phyloP scores from a whole-genome alignment of 2,329 filamentous ascomycete genomes.

The Fusarium verrucosum region DNA sequence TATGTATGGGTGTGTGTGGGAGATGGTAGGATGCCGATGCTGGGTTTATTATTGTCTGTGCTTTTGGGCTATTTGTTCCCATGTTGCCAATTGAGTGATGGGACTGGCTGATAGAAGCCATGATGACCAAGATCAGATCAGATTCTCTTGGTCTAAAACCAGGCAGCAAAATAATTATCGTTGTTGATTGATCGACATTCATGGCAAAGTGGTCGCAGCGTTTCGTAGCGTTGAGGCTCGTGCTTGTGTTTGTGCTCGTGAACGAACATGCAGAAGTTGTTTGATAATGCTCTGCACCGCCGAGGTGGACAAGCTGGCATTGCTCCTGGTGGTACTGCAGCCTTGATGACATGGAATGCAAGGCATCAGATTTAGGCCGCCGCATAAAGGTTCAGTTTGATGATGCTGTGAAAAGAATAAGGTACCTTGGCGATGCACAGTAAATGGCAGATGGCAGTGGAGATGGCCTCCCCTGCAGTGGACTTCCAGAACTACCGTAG shows the following conservation, averaged over 20 bases:
- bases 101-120: not conserved
- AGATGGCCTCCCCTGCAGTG: too few species aligned
- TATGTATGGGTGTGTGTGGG: constrained; percentile 21
- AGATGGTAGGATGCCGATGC: constrained; percentile 20
- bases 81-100: constrained; percentile 16
- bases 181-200: constrained; percentile 11
- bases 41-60: constrained; percentile 21
- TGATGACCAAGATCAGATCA: constrained; percentile 3
- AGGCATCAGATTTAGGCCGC: constrained; percentile 27
- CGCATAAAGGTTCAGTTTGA: constrained; percentile 19
- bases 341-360: constrained; percentile 24
- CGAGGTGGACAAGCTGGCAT: constrained; percentile 8
- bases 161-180: constrained; percentile 34
- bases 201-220: not conserved
- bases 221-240: constrained; percentile 25
- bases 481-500: not conserved
- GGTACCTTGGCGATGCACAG: not conserved
- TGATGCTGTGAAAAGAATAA: not conserved
- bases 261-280: constrained; percentile 11
- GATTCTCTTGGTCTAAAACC: not conserved
- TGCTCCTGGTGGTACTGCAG: not conserved
- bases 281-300: constrained; percentile 11
- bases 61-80: constrained; percentile 11
- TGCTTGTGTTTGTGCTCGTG: constrained; percentile 22
- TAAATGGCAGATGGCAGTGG: not conserved